phyloP scores from a whole-genome alignment of 2,329 filamentous ascomycete species.

The Clarireedia hainanense region DNA sequence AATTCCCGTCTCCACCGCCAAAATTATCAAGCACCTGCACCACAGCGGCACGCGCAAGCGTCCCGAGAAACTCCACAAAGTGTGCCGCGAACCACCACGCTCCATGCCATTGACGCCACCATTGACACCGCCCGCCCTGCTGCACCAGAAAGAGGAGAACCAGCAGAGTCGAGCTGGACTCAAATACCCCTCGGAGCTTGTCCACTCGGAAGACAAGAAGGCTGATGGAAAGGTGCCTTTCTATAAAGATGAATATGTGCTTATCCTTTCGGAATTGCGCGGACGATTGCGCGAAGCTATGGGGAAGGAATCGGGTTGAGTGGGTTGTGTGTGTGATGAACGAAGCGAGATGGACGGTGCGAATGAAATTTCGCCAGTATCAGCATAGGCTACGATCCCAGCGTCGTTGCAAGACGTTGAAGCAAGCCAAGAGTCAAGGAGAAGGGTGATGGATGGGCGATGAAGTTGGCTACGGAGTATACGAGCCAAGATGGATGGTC shows the following conservation, averaged over 20 bases:
- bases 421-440: not conserved
- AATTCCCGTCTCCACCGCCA: not conserved
- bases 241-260: constrained; percentile 6
- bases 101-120: constrained; percentile 6
- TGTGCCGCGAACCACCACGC: constrained; percentile 1
- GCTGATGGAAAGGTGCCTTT: not conserved
- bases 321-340: not conserved
- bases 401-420: not conserved
- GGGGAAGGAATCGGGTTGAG: constrained; percentile 4
- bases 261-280: constrained; percentile 2
- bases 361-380: not conserved
- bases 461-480: not conserved
- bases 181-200: not conserved
- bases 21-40: not conserved
- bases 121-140: not conserved
- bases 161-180: not conserved
- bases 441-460: not conserved
- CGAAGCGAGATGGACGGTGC: not conserved
- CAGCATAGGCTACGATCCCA: not conserved
- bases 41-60: not conserved
- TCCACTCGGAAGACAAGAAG: constrained; percentile 5
- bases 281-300: constrained; percentile 4
- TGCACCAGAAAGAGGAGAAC: not conserved
- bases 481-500: not conserved
- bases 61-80: not conserved